A percentile compares a stretch with the other conserved stretches of the same genome.
Conservation (phyloP, 345 rosid species). For the Salix arbutifolia region DNA sequence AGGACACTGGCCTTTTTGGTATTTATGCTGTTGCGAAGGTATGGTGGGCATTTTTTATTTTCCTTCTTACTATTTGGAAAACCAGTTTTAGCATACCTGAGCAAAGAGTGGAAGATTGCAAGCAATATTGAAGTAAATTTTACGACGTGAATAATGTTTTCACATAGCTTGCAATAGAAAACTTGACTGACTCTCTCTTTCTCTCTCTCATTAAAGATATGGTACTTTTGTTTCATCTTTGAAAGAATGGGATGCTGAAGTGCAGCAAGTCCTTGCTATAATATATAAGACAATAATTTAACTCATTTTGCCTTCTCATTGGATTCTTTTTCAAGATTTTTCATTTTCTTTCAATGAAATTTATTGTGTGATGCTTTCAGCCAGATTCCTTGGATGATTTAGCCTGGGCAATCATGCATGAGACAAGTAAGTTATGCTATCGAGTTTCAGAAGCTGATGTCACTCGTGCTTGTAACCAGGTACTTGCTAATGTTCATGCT, state of each 20-base stretch:
- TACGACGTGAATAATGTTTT: not conserved
- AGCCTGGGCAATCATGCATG: slow-evolving; percentile 92
- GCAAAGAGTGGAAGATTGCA: not conserved
- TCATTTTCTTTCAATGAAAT: not conserved
- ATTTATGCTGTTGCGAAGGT: slow-evolving; percentile 98
- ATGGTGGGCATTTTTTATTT: slow-evolving; percentile 16
- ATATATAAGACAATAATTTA: not conserved
- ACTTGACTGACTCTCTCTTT: not conserved
- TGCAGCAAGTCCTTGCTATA: not conserved
- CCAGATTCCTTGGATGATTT: slow-evolving; percentile 86
- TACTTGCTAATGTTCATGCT: slow-evolving; percentile 10
- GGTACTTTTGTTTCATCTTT: not conserved
- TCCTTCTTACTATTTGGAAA: not conserved
- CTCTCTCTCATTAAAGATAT: not conserved
- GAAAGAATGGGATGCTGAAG: not conserved
- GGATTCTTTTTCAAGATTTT: not conserved
- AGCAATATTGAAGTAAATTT: not conserved
- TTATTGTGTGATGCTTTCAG: slow-evolving; percentile 31
- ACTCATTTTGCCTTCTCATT: not conserved
- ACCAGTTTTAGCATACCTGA: not conserved
- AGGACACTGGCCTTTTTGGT: slow-evolving; percentile 96
- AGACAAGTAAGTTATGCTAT: slow-evolving; percentile 70
- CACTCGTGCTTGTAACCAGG: slow-evolving; percentile 96
- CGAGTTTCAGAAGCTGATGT: slow-evolving; percentile 97
- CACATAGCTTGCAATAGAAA: not conserved